A percentile compares a stretch with the other conserved stretches of the same genome.
Evolutionary conservation across 2,329 filamentous ascomycete species (phyloP).

Genomic region (Chaetomium olivaceum): DNA sequence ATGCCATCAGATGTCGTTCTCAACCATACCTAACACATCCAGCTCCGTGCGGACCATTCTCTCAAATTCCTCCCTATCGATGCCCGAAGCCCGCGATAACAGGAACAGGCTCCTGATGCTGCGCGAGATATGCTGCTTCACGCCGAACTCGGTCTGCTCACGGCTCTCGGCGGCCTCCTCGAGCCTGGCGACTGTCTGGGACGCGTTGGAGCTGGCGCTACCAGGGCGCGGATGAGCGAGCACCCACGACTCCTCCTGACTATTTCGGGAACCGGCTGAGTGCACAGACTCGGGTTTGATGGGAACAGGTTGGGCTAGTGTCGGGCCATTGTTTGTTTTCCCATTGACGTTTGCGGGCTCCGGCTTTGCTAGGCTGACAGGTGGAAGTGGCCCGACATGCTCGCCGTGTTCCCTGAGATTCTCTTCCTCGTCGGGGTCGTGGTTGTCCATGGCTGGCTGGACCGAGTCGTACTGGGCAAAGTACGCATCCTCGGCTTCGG

Average conservation of each 20-base stretch:
- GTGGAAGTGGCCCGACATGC: conserved; percentile 39
- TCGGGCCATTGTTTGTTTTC: conserved; percentile 43
- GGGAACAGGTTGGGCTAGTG: conserved; percentile 42
- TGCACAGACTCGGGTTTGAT: conserved; percentile 42
- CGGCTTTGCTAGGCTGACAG: conserved; percentile 38
- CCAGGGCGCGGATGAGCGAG: conserved; percentile 59
- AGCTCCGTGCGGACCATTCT: conserved; percentile 70
- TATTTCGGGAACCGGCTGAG: conserved; percentile 40
- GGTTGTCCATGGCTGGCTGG: conserved; percentile 76
- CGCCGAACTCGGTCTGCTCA: conserved; percentile 67
- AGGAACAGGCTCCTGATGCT: conserved; percentile 76
- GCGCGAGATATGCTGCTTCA: conserved; percentile 77
- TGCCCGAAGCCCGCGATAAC: conserved; percentile 68
- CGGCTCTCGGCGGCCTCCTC: conserved; percentile 57
- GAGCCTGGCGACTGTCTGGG: conserved; percentile 60
- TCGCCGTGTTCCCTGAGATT: conserved; percentile 64
- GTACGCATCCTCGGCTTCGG: conserved; percentile 75
- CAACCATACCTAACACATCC: conserved; percentile 68
- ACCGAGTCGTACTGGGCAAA: conserved; percentile 76
- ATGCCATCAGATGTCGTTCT: conserved; percentile 47
- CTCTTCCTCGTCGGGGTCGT: conserved; percentile 73
- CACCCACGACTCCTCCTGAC: conserved; percentile 41
- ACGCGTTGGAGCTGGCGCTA: conserved; percentile 58
- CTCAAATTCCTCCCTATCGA: conserved; percentile 74
- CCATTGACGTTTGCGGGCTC: conserved; percentile 26